Conservation (phyloP, 768 basidiomycete genomes). For the Termitomyces sp. region DNA sequence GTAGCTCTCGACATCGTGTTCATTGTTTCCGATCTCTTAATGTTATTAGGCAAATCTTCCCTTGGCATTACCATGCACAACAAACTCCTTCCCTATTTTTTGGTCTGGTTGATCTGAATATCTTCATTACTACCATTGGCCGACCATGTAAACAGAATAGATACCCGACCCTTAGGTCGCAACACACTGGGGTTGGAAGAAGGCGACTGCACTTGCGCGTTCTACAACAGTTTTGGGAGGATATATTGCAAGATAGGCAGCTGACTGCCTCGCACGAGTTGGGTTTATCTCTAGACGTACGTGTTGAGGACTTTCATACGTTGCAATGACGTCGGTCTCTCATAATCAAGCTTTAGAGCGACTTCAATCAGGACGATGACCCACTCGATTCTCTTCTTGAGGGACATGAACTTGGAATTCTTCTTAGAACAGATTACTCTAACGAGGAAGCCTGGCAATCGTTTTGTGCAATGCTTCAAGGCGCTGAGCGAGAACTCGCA, state of each 20-base stretch:
- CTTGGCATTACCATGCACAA: conserved; percentile 8
- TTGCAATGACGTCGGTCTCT: neutral
- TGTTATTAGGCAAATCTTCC: neutral
- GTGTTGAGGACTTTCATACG: neutral
- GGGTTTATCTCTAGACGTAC: conserved; percentile 4
- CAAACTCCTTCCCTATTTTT: conserved; percentile 11
- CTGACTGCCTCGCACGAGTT: neutral
- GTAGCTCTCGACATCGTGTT: neutral
- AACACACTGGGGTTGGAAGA: conserved; percentile 48
- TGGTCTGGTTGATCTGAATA: conserved; percentile 9
- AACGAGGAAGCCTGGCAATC: conserved; percentile 60
- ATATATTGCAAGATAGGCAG: conserved; percentile 11
- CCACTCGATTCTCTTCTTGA: conserved; percentile 45
- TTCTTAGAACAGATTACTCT: conserved; percentile 72
- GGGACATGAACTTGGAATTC: conserved; percentile 48
- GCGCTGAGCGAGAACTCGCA: conserved; percentile 53
- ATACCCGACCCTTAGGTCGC: conserved; percentile 40
- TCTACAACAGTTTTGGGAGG: conserved; percentile 45
- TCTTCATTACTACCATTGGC: neutral
- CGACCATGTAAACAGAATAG: conserved; percentile 21
- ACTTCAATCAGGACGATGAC: conserved; percentile 40
- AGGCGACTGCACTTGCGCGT: conserved; percentile 50
- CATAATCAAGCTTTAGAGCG: conserved; percentile 13
- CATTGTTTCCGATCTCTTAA: neutral
- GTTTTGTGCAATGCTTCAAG: conserved; percentile 45